Evolutionary conservation across 1,139 yeast species (phyloP), one percentile per base, ranked within the genome.

Genomic region (Scheffersomyces illinoinensis): DNA sequence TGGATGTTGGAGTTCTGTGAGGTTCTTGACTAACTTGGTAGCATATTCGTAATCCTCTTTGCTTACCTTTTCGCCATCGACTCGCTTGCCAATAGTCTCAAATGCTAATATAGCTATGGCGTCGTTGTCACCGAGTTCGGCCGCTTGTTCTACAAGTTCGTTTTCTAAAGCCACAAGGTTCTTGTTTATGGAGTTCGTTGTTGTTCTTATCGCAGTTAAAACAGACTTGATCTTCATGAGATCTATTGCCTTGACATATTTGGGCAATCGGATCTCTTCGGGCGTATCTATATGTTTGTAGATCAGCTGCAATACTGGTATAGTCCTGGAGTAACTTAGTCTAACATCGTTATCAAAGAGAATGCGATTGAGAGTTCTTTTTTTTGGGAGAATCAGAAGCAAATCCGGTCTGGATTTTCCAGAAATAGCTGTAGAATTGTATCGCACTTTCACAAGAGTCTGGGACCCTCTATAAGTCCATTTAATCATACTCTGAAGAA

Each of bases 51-150:
- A 81, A 62, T 92, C 97, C 4, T 85, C 90, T 14, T 70, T 68
- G 59, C 73, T 65, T 12, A 79, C 77, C 0, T 71, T 68, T 60
- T 17, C 62, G 53, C 48, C 75, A 62, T 10, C 54, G 49, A 64
- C 56, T 64, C 72, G 57, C 39, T 64, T 67, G 14, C 65, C 76
- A 39, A 89, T 69, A 0, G 88, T 86, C 62, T 81, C 90, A 75
- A 82, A 92, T 50, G 92, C 85, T 23, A 93, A 73, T 18, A 91
- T 76, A 1, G 95, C 79, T 33, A 93, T 85, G 1, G 97, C 97
- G 71, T 92, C 92, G 62, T 87, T 84, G 67, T 90, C 85, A 1
- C 97, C 97, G 66, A 86, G 67, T 67, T 91, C 96, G 0, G 97
- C 97, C 8, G 97, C 93, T 59, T 84, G 84, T 64, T 91, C 96